Evolutionary conservation across 441 rosid species (phyloP).

Genomic region (Erodium chrysanthum): DNA sequence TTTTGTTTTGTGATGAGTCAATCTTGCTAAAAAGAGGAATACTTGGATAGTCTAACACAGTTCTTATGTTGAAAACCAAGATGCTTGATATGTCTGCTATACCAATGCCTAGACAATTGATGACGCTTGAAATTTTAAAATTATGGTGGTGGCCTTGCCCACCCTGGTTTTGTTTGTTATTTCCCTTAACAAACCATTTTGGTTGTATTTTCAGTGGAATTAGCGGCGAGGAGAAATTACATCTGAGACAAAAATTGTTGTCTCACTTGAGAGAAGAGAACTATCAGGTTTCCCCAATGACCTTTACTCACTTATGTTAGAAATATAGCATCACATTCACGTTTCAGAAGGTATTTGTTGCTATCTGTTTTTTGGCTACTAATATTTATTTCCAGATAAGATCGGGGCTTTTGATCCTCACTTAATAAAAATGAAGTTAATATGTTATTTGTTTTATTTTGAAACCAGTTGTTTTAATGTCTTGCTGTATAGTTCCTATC

Average conservation of each 20-base stretch:
- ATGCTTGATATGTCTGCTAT: neutral
- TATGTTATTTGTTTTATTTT: neutral
- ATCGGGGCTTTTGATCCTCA: neutral
- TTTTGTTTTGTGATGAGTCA: neutral
- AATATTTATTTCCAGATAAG: neutral
- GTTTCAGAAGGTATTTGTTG: neutral
- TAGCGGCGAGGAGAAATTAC: slow-evolving; percentile 72
- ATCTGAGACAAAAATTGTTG: slow-evolving; percentile 63
- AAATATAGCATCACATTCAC: neutral
- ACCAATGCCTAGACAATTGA: neutral
- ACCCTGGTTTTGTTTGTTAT: neutral
- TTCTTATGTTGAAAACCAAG: neutral
- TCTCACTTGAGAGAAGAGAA: slow-evolving; percentile 88
- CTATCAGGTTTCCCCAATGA: slow-evolving; percentile 41
- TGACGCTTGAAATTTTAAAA: neutral
- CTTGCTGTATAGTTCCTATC: neutral
- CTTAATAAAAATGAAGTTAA: neutral
- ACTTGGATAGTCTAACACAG: neutral
- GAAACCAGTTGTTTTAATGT: neutral
- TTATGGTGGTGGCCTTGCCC: neutral
- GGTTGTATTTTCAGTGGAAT: slow-evolving; percentile 48
- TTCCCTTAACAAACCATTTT: neutral
- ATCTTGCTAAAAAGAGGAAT: neutral
- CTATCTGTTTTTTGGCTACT: neutral
- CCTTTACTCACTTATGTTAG: slow-evolving; percentile 11